Evolutionary conservation across 2,329 filamentous ascomycete genomes (phyloP).

Genomic region (Fusarium sp.): DNA sequence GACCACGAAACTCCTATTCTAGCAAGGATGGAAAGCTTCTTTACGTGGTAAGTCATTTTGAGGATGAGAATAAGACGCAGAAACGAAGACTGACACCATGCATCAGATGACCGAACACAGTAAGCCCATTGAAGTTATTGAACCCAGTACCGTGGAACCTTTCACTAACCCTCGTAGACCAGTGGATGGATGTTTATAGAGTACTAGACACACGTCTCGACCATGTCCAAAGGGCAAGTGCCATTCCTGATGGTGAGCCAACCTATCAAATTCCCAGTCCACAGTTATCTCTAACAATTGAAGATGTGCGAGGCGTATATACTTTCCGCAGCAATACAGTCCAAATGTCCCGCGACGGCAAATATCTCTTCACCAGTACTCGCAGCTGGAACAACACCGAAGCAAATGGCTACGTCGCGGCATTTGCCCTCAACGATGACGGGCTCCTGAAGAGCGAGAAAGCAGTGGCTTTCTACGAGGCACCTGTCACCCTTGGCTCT

Average conservation of each 20-base stretch:
- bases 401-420: not conserved
- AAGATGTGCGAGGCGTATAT: not conserved
- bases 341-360: constrained; percentile 2
- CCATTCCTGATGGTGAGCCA: not conserved
- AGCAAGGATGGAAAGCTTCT: constrained; percentile 6
- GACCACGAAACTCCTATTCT: not conserved
- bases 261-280: too few species aligned
- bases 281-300: not conserved
- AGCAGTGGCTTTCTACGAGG: not conserved
- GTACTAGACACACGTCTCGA: not conserved
- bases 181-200: constrained; percentile 1
- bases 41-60: not conserved
- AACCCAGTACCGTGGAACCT: rapidly evolving
- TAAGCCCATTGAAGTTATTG: not conserved
- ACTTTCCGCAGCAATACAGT: constrained; percentile 7
- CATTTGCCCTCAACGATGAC: not conserved
- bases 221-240: not conserved
- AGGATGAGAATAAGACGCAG: rapidly evolving
- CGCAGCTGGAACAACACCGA: constrained; percentile 7
- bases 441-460: not conserved
- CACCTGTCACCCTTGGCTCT: constrained; percentile 1
- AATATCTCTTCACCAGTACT: not conserved
- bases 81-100: not conserved
- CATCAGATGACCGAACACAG: constrained; percentile 1
- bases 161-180: not conserved